These are phyloP conservation scores for Botrytis elliptica DNA, from an alignment of 2,329 filamentous ascomycete species.

Conservation along the genomic window DNA sequence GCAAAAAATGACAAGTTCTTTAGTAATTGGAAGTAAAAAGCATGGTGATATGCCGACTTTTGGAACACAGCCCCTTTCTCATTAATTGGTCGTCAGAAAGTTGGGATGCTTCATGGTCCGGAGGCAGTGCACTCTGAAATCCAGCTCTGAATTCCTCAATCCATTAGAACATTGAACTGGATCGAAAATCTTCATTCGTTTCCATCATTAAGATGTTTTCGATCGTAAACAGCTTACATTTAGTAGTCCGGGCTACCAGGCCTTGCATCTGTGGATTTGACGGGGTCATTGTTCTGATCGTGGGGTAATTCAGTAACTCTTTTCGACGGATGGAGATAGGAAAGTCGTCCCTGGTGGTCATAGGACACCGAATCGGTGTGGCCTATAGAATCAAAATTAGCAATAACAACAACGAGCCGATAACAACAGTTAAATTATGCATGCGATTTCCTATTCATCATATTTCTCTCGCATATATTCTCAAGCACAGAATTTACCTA, in stretches of 20 bases:
- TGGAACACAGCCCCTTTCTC: neutral
- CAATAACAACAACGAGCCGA: neutral
- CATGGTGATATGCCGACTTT: neutral
- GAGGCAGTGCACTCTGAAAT: neutral
- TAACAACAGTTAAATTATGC: neutral
- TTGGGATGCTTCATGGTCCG: neutral
- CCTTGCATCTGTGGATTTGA: neutral
- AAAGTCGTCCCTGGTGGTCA: neutral
- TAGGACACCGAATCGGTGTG: neutral
- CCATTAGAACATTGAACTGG: neutral
- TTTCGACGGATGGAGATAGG: neutral
- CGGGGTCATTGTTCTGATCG: neutral
- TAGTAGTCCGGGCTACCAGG: fast-evolving
- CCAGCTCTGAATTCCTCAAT: neutral
- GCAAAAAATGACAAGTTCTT: neutral
- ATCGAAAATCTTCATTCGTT: neutral
- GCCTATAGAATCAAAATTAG: too few species aligned
- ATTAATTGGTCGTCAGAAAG: neutral
- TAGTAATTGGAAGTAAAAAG: neutral
- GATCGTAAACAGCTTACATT: neutral
- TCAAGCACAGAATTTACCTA: neutral
- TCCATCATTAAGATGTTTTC: neutral
- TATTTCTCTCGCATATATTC: neutral
- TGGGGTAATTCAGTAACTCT: neutral
- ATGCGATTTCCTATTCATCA: neutral